These are phyloP conservation scores for Brassica carinata DNA, from an alignment of 345 rosid genomes.

Conservation along the genomic window DNA sequence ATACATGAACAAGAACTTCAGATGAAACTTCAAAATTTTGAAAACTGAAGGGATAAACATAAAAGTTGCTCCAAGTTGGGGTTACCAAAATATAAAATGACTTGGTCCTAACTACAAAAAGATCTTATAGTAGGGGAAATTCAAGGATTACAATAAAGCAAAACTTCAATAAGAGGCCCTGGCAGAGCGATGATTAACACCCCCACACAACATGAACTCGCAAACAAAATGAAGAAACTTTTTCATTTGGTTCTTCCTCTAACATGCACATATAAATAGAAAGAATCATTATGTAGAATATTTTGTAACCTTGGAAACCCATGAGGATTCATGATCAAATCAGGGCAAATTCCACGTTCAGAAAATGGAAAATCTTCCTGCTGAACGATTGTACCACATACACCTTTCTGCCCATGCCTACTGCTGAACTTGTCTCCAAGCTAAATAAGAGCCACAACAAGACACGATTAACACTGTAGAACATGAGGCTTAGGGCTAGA, in stretches of 20 bases:
- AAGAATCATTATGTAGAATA: not conserved
- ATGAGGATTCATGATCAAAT: conserved; percentile 97
- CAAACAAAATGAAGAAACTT: not conserved
- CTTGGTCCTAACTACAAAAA: not conserved
- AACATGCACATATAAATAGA: conserved; percentile 6
- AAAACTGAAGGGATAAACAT: not conserved
- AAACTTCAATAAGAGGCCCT: not conserved
- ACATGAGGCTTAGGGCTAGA: conserved; percentile 17
- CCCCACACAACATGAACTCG: not conserved
- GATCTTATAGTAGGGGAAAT: not conserved
- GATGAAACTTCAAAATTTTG: conserved; percentile 4
- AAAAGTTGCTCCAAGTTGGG: not conserved
- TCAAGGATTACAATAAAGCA: not conserved
- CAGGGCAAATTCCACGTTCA: conserved; percentile 97
- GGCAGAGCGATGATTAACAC: not conserved
- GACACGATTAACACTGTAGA: conserved; percentile 13
- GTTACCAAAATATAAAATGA: not conserved
- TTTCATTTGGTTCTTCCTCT: not conserved
- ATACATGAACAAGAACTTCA: conserved; percentile 4
- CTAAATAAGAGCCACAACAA: conserved; percentile 39
- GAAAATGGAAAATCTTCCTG: conserved; percentile 98
- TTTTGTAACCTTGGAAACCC: conserved; percentile 83
- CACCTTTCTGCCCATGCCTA: conserved; percentile 99
- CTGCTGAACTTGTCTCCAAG: conserved; percentile 98
- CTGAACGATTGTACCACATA: conserved; percentile 87